Base-by-base conservation (phyloP, 2,329 filamentous ascomycete species). In the Ophiostoma sp. region DNA sequence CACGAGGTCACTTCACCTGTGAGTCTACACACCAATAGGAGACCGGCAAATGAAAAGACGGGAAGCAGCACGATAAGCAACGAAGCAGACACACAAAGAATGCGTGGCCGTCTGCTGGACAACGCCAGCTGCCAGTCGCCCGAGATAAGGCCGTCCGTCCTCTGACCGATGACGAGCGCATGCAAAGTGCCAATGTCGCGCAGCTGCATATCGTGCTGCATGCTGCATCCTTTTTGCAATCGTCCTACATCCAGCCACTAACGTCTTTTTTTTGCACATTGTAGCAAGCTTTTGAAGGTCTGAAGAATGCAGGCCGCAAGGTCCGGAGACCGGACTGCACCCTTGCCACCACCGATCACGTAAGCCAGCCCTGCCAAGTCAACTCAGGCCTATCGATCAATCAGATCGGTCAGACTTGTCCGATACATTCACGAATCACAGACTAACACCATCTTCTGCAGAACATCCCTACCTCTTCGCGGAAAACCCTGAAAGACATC, bases 1-100 rank as follows among this genome's bases (percentile, higher is more conserved):
- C 95, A 99, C 78, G 95, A 99, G 84, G 95, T 99, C 78, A 99
- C 95, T 75, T 97, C 94, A 75, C 95, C 95, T 72, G 90, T 93
- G 85, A 77, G 89, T 71, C 7, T 62, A 40, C 58, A 42, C 27
- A 41, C 58, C 58, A 62, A 62, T 55, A 41, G 5, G 12, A 42
- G 2, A 11, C 16, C 36, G 36, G 38, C 36, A 62, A 62, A 41
- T 18, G 38, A 62, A 41, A 14, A 41, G 58, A 42, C 14, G 7
- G 7, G 58, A 40, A n/a, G 14, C 58, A n/a, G 58, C 38, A 18
- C 38, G 58, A 62, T 49, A 38, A 64, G 66, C 14, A 49, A 9
- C 14, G 41, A 27, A 27, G 27, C 27, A 27, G 27, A 9, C 41
- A 44, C 49, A 42, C 12, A 16, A 38, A 18, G 11, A 60, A 36